These are phyloP conservation scores for Globisporangium megalacanthum DNA, from an alignment of 352 stramenopile species.

Conservation along the genomic window DNA sequence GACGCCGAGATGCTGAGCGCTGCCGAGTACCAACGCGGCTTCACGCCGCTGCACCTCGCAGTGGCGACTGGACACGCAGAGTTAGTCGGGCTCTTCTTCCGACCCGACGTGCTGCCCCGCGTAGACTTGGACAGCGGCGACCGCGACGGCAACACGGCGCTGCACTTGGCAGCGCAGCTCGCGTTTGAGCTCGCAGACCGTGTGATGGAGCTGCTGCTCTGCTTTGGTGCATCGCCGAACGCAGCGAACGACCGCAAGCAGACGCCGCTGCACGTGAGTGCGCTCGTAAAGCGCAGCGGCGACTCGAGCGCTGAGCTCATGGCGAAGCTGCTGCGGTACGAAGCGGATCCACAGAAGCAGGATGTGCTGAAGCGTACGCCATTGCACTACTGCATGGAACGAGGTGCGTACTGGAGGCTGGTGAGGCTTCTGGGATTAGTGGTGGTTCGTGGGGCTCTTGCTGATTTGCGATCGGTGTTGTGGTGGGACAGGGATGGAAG, in stretches of 20 bases:
- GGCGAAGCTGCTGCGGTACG: slow-evolving; percentile 56
- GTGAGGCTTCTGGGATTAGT: neutral
- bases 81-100: slow-evolving; percentile 71
- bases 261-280: slow-evolving; percentile 65
- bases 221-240: slow-evolving; percentile 60
- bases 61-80: slow-evolving; percentile 52
- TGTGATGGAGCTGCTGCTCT: slow-evolving; percentile 63
- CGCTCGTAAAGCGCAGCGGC: slow-evolving; percentile 56
- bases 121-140: slow-evolving; percentile 62
- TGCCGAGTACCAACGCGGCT: slow-evolving; percentile 47
- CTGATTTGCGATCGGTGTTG: slow-evolving; percentile 4
- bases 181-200: slow-evolving; percentile 54
- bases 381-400: slow-evolving; percentile 72
- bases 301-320: slow-evolving; percentile 41
- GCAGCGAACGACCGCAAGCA: slow-evolving; percentile 65
- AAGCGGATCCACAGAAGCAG: slow-evolving; percentile 39
- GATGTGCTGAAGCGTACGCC: slow-evolving; percentile 75
- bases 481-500: slow-evolving; percentile 44
- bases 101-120: slow-evolving; percentile 60
- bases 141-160: slow-evolving; percentile 62
- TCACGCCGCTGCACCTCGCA: slow-evolving; percentile 60
- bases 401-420: slow-evolving; percentile 28
- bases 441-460: neutral
- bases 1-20: slow-evolving; percentile 44
- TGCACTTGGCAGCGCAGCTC: slow-evolving; percentile 61